Base-by-base conservation (phyloP, 805 yeast genomes). In the Monosporozyma servazzii region DNA sequence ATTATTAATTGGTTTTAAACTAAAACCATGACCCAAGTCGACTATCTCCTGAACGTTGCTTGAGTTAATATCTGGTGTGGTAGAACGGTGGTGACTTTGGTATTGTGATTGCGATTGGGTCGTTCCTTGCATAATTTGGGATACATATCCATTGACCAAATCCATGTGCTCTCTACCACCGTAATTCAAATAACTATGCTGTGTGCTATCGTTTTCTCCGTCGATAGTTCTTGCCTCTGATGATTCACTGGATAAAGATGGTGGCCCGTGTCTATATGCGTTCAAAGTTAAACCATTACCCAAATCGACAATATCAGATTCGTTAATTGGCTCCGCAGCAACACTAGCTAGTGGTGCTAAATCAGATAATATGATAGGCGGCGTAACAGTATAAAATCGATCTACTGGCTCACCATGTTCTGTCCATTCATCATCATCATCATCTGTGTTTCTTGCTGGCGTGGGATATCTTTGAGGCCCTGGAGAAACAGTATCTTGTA, bases 251-350 rank as follows among this genome's bases (percentile, higher is more conserved):
- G 67, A 61, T 20, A 71, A 55, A 3, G 75, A 69, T 5, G 76
- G 75, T 2, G 75, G 74, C 5, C 69, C 66, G 47, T 67, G 63
- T 53, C 58, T 64, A 33, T 69, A 67, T 3, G 65, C 54, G 33
- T 66, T 66, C 18, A 72, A 48, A 5, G 67, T 71, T 40, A 69
- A 61, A 20, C 71, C 71, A 51, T 67, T 64, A 10, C 70, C 70
- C 20, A 68, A 50, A 51, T 67, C 69, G 6, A 64, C 61, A 47
- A 57, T 58, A n/a, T 58, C 58, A 18, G 53, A 55, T 8, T 20
- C 36, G 30, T 29, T 37, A 3, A 20, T 44, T 8, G 33, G 48
- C 17, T 31, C 39, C 18, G 48, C 41, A 20, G 33, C 31, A 45
- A 31, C 31, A 20, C 31, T 27, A 29, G n/a, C 36, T 5, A 17